Percentiles rank a stretch among this genome's conserved stretches.
These are phyloP conservation scores for Clavaria fumosa DNA, from an alignment of 768 basidiomycete species.

Conservation along the genomic window DNA sequence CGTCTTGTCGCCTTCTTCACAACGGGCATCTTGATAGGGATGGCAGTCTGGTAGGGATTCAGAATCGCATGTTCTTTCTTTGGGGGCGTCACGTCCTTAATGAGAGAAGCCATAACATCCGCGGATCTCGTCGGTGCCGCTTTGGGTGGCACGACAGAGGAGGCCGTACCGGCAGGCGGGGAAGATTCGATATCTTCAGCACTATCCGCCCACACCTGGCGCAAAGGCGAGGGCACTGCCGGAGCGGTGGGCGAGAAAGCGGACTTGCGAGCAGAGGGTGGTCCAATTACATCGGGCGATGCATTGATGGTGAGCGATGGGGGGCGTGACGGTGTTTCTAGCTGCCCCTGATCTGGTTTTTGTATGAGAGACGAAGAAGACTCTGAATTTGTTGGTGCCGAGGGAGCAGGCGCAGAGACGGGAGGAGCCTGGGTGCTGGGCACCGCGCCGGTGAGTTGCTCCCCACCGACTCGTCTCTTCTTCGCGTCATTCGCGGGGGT, in stretches of 20 bases:
- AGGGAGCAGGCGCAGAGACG: conserved; percentile 21
- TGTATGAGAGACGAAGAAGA: background rate
- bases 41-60: conserved; percentile 67
- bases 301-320: background rate
- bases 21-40: conserved; percentile 38
- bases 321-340: conserved; percentile 1
- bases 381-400: conserved; percentile 7
- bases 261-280: conserved; percentile 26
- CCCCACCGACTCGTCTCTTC: conserved; percentile 43
- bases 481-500: conserved; percentile 40
- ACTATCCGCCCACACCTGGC: conserved; percentile 50
- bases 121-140: conserved; percentile 44
- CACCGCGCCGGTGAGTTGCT: conserved; percentile 16
- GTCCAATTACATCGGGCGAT: conserved; percentile 24
- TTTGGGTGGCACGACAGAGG: conserved; percentile 18
- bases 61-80: conserved; percentile 44
- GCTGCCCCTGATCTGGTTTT: too few species aligned
- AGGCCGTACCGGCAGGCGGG: conserved; percentile 24
- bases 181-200: conserved; percentile 20
- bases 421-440: conserved; percentile 12
- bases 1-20: conserved; percentile 30
- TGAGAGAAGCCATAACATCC: conserved; percentile 49
- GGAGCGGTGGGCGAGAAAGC: conserved; percentile 32
- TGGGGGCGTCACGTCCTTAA: conserved; percentile 53
- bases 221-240: conserved; percentile 55